Percentiles rank a stretch among this genome's conserved stretches.
phyloP scores from a whole-genome alignment of 2,329 filamentous ascomycete genomes.

The Diaporthe nobilis region DNA sequence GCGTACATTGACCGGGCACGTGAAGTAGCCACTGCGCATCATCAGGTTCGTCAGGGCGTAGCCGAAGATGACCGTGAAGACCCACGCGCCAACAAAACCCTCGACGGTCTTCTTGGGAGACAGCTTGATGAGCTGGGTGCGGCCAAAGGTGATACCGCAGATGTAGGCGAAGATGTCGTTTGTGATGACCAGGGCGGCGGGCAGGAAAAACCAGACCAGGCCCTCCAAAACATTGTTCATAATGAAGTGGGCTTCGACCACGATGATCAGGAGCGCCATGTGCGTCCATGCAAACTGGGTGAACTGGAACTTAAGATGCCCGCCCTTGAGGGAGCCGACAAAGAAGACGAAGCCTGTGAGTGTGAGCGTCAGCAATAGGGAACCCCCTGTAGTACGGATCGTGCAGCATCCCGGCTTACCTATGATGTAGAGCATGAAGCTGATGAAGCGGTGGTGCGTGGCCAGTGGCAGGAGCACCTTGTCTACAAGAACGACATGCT shows the following conservation, averaged over 20 bases:
- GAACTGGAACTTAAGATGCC: slow-evolving; percentile 98
- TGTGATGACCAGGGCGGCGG: slow-evolving; percentile 93
- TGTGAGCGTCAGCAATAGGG: slow-evolving; percentile 41
- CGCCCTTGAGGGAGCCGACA: slow-evolving; percentile 92
- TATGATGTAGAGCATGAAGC: slow-evolving; percentile 97
- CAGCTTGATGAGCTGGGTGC: slow-evolving; percentile 96
- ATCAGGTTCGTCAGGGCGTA: slow-evolving; percentile 86
- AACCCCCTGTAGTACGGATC: neutral
- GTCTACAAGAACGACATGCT: slow-evolving; percentile 97
- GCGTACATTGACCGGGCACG: slow-evolving; percentile 90
- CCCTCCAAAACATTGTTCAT: slow-evolving; percentile 99
- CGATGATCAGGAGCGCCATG: slow-evolving; percentile 98
- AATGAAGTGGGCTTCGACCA: slow-evolving; percentile 98
- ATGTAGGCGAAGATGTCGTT: slow-evolving; percentile 99
- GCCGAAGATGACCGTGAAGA: slow-evolving; percentile 92
- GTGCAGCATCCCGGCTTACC: slow-evolving; percentile 69
- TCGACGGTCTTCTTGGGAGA: slow-evolving; percentile 99
- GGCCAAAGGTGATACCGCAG: slow-evolving; percentile 95
- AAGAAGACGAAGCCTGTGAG: slow-evolving; percentile 94
- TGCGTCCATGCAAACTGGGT: slow-evolving; percentile 99
- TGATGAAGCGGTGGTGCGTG: slow-evolving; percentile 98
- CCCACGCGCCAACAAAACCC: slow-evolving; percentile 95
- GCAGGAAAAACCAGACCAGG: slow-evolving; percentile 99
- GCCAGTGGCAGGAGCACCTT: slow-evolving; percentile 92
- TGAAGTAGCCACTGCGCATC: slow-evolving; percentile 95